Evolutionary conservation across 2,329 filamentous ascomycete genomes (phyloP), one percentile per base, ranked within the genome.

Genomic region (Microcyclosporella mali): DNA sequence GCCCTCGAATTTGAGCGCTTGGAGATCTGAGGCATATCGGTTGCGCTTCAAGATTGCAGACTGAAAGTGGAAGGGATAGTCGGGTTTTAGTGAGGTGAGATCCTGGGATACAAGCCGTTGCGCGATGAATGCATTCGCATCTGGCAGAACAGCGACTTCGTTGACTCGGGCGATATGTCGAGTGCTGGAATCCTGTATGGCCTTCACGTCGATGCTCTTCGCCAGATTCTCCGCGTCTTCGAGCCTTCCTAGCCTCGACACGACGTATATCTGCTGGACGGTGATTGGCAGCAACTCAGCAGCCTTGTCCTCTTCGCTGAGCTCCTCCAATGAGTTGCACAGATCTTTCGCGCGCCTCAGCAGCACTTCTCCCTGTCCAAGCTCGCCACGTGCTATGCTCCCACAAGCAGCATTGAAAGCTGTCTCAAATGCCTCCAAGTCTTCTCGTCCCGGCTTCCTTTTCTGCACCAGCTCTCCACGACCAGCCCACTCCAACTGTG

Each of bases 351-450:
- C 81, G 41, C 82, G 74, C 65, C 82, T 84, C 46, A 92, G 67
- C 43, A 89, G 70, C 17, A 82, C 69, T 16, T 79, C 73, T 1
- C 79, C 85, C 52, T 79, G 75, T 3, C 67, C 72, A 29, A 85
- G 70, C 53, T 85, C 81, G 6, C 80, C 82, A 35, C 78, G 72
- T 11, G 84, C 83, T 55, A 92, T 81, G 61, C 78, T 79, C 15
- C 74, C 74, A 61, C 85, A 90, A 7, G 85, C 86, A 17, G 79
- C 76, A 63, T 94, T 94, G 67, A 86, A 94, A 9, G 84, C 82
- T 18, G 84, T 82, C 68, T 92, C 87, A 55, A 92, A 92, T 2
- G 82, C 78, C 49, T 88, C 84, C 18, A 84, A 66, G 55, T 85
- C 79, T 47, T 81, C 78, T 45, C 74, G 69, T 6, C 67, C 66